phyloP scores from a whole-genome alignment of 1,284 basidiomycete species.

The Baeospora myosura region DNA sequence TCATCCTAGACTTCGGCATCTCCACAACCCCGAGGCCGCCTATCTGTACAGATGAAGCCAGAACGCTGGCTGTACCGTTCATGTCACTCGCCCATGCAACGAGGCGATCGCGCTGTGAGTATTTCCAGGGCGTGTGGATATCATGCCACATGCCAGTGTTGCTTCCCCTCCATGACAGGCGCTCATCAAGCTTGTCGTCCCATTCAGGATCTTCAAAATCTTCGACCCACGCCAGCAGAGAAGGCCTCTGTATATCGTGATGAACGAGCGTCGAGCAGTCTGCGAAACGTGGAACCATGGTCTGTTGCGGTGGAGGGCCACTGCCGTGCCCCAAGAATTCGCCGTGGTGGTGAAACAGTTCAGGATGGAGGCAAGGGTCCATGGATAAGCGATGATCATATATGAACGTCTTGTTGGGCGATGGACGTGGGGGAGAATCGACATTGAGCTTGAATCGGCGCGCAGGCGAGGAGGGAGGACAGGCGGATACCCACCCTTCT shows the following conservation, averaged over 20 bases:
- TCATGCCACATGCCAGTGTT: conserved; percentile 54
- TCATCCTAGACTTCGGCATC: conserved; percentile 21
- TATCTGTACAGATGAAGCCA: background rate
- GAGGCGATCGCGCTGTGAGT: conserved; percentile 27
- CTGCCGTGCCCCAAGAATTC: conserved; percentile 41
- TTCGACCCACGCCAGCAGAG: conserved; percentile 29
- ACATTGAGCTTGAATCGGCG: conserved; percentile 1
- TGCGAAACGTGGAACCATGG: conserved; percentile 42
- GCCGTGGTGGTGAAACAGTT: conserved; percentile 41
- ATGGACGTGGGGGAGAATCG: conserved; percentile 8
- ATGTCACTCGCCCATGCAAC: conserved; percentile 24
- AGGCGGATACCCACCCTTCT: conserved; percentile 7
- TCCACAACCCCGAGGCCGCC: conserved; percentile 8
- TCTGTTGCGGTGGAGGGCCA: conserved; percentile 35
- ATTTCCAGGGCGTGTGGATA: conserved; percentile 28
- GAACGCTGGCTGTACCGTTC: conserved; percentile 11
- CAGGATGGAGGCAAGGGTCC: conserved; percentile 54
- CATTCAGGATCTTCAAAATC: conserved; percentile 44
- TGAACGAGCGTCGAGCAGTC: conserved; percentile 51
- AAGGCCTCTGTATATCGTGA: conserved; percentile 50
- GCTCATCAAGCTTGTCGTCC: conserved; percentile 48
- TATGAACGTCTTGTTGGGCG: conserved; percentile 38
- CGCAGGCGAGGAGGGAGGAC: conserved; percentile 7
- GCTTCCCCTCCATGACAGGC: conserved; percentile 60
- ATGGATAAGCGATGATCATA: conserved; percentile 40